Evolutionary conservation across 345 rosid genomes (phyloP), one percentile per base, ranked within the genome.

Genomic region (Ricinus communis): DNA sequence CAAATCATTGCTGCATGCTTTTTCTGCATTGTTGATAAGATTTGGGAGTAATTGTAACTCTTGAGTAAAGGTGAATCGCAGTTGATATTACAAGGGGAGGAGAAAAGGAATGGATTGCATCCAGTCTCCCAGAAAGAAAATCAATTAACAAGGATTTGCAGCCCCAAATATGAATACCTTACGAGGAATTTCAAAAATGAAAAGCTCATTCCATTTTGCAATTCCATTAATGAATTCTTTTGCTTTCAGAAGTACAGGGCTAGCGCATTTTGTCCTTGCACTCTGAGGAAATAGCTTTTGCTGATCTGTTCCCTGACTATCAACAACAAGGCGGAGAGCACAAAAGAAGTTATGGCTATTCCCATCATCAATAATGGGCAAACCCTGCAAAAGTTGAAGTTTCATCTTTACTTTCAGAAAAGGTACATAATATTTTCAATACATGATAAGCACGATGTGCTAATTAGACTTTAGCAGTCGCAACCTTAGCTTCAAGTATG

Each of bases 201-300:
- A 92, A 73, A 90, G 75, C 82, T 95, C 99, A 83, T 92, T 92
- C 99, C 99, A 95, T 78, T 81, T 89, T 45, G 91, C 94, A 63
- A 74, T 76, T 68, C 88, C 91, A 72, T 76, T 77, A 71, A 71
- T 81, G n/a, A 77, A 65, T 70, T 81, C 80, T 63, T 71, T 71
- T 50, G 59, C 62, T 69, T 74, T 66, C 54, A 82, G 68, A 77
- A 86, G 78, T n/a, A 80, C 72, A 74, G 97, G 97, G 84, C 87
- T 92, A 66, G 87, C 93, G 58, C 97, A 95, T 86, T 88, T 95
- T 69, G 99, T 95, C 90, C 99, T 87, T 40, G 93, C 99, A 85
- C 97, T 95, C 81, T 92, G 97, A 58, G 99, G 97, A 78, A 89
- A 90, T 76, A 85, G 85, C 77, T 86, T 95, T 80, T 89, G 99